A percentile compares a stretch with the other conserved stretches of the same genome.
phyloP scores from a whole-genome alignment of 805 yeast genomes.

The Sugiyamaella lignohabitans region DNA sequence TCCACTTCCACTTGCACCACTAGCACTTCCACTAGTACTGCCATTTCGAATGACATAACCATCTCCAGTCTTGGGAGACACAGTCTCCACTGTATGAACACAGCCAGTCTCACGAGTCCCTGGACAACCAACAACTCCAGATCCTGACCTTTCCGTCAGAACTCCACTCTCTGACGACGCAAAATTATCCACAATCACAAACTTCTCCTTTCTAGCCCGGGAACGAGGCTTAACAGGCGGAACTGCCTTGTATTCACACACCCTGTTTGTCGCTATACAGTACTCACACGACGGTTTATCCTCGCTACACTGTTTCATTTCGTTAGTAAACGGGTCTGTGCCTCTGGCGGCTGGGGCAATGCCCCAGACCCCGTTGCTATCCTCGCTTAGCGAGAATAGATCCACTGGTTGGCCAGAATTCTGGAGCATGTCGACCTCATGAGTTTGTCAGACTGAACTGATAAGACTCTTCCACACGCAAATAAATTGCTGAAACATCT shows the following conservation, averaged over 20 bases:
- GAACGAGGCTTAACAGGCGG: slow-evolving; percentile 3
- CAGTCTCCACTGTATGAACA: too few species aligned
- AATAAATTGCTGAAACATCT: not conserved
- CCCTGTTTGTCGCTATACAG: slow-evolving; percentile 11
- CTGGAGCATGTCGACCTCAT: too few species aligned
- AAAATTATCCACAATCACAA: not conserved
- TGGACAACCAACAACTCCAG: not conserved
- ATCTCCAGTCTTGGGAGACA: not conserved
- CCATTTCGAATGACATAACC: not conserved
- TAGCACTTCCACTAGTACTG: not conserved
- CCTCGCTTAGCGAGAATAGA: too few species aligned
- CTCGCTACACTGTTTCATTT: slow-evolving; percentile 15
- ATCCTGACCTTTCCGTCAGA: not conserved
- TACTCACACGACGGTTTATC: slow-evolving; percentile 16
- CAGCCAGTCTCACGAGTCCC: too few species aligned
- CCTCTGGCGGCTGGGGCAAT: too few species aligned
- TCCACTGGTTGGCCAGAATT: too few species aligned
- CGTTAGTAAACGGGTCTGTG: too few species aligned
- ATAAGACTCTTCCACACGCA: too few species aligned
- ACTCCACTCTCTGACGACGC: not conserved
- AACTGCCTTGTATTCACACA: slow-evolving; percentile 11
- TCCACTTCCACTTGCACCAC: too few species aligned
- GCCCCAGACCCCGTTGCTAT: too few species aligned
- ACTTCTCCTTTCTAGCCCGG: not conserved
- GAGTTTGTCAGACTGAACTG: not conserved